phyloP scores from a whole-genome alignment of 331 rosid genomes.

The Stylosanthes scabra region DNA sequence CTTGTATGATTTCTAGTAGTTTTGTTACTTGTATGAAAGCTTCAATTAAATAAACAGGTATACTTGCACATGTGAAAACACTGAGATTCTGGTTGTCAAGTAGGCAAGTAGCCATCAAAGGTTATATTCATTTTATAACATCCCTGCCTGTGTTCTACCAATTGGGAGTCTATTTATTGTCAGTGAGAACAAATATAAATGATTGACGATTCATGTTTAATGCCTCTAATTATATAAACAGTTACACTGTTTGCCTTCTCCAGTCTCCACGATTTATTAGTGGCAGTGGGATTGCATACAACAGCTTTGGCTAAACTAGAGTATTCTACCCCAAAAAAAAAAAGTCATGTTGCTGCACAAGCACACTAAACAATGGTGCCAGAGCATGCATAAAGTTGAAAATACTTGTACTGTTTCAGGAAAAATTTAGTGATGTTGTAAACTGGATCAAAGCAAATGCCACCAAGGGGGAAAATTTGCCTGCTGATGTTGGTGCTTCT shows the following conservation, averaged over 20 bases:
- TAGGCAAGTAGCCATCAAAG: conserved; percentile 1
- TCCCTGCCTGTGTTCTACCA: conserved; percentile 5
- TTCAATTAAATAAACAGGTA: conserved; percentile 17
- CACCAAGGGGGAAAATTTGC: conserved; percentile 55
- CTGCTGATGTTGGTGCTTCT: conserved; percentile 45
- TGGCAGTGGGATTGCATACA: not conserved
- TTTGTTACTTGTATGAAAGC: conserved; percentile 17
- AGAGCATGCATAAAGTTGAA: conserved; percentile 27
- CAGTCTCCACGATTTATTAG: not conserved
- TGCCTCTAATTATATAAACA: not conserved
- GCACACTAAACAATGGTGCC: conserved; percentile 10
- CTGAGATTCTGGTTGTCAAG: not conserved
- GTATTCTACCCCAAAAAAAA: not conserved
- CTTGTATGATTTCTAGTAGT: conserved; percentile 16
- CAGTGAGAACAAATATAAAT: conserved; percentile 1
- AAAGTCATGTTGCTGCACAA: not conserved
- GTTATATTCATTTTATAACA: not conserved
- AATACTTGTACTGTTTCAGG: conserved; percentile 57
- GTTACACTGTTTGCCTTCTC: conserved; percentile 5
- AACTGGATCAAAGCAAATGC: conserved; percentile 89
- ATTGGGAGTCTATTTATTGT: conserved; percentile 25
- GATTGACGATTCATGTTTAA: not conserved
- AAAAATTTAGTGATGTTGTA: conserved; percentile 87
- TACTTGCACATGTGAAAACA: conserved; percentile 13
- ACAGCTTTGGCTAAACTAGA: not conserved